These are phyloP conservation scores for Scutellaria baicalensis DNA, from an alignment of 257 asterid genomes.

Conservation along the genomic window DNA sequence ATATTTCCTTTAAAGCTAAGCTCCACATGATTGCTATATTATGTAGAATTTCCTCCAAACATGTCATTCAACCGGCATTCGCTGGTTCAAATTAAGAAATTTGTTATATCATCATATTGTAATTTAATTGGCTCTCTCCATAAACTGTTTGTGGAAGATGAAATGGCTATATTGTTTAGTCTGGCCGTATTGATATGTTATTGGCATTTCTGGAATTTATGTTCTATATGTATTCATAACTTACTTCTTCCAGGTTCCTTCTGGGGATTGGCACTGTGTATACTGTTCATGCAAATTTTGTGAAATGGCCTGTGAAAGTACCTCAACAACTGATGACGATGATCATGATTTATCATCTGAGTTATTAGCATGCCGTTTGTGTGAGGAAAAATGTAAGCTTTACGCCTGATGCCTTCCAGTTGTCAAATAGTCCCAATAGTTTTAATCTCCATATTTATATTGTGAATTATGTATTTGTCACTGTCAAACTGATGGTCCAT, in stretches of 20 bases:
- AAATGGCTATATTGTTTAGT: neutral
- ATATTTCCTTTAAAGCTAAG: neutral
- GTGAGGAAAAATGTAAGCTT: conserved; percentile 80
- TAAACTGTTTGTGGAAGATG: neutral
- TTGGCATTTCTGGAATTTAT: neutral
- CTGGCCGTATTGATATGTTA: neutral
- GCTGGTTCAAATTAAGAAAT: neutral
- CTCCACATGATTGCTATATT: conserved; percentile 4
- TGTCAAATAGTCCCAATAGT: neutral
- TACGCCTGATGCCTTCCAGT: conserved; percentile 7
- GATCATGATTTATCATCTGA: conserved; percentile 28
- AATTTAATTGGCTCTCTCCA: neutral
- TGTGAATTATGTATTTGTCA: neutral
- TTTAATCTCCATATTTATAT: neutral
- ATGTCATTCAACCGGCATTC: neutral
- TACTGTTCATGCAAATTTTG: conserved; percentile 95
- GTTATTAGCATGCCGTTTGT: conserved; percentile 48
- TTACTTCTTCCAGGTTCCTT: conserved; percentile 49
- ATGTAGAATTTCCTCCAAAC: neutral
- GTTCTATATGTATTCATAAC: conserved; percentile 3
- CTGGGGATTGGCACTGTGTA: conserved; percentile 86
- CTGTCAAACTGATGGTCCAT: neutral
- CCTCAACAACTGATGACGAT: conserved; percentile 30
- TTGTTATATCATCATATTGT: neutral
- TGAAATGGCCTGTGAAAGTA: conserved; percentile 46